Evolutionary conservation across 192 early-diverging fungal species (phyloP).

Genomic region (Geranomyces variabilis): DNA sequence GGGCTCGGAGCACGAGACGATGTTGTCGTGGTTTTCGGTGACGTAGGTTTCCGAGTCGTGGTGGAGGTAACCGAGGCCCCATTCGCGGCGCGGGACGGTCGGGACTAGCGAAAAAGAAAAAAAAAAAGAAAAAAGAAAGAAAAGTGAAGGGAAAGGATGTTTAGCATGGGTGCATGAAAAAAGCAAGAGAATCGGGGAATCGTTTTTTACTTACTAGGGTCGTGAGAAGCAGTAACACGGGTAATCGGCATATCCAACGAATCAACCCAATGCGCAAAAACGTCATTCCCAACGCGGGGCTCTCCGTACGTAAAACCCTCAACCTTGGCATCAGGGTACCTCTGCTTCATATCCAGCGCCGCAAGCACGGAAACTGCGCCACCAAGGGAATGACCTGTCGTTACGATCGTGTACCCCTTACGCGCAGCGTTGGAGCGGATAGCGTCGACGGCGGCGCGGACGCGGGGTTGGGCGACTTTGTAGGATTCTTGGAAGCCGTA

Average conservation of each 20-base stretch:
- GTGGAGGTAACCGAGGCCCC: conserved; percentile 23
- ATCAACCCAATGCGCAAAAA: conserved; percentile 22
- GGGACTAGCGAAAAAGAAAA: neutral
- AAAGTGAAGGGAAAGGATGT: no score
- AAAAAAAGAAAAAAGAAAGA: no score
- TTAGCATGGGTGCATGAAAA: no score
- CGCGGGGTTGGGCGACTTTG: conserved; percentile 7
- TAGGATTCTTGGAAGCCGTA: conserved; percentile 25
- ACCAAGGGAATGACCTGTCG: conserved; percentile 16
- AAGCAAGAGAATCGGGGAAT: no score
- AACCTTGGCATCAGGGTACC: neutral
- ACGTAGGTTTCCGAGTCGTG: conserved; percentile 15
- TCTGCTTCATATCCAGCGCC: conserved; percentile 4
- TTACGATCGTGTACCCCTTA: neutral
- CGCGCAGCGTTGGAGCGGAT: conserved; percentile 3
- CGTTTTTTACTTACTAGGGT: conserved; percentile 8
- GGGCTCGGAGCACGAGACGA: conserved; percentile 3
- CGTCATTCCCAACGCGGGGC: conserved; percentile 24
- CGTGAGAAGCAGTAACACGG: conserved; percentile 14
- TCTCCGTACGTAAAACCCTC: conserved; percentile 13
- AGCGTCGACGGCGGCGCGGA: neutral
- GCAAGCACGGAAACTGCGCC: conserved; percentile 10
- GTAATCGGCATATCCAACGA: conserved; percentile 11
- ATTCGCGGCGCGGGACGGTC: conserved; percentile 24
- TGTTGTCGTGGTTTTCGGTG: neutral